Evolutionary conservation across 768 basidiomycete species (phyloP).

Genomic region (Termitomyces sp.): DNA sequence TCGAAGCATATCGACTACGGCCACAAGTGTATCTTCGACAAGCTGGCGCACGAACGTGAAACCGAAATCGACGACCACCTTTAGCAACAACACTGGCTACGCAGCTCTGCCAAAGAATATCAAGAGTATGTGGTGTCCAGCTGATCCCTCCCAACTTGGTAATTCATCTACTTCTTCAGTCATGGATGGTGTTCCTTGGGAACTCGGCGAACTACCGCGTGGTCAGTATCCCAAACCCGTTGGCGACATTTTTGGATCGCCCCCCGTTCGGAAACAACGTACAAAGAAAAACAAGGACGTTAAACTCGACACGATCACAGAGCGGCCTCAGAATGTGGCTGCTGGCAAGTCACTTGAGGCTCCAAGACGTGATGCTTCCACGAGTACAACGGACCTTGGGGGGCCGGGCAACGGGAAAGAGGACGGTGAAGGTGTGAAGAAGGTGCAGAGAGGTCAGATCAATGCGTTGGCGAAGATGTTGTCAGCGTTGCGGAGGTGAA

Average conservation of each 20-base stretch:
- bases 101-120: constrained; percentile 60
- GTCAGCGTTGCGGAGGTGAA: constrained; percentile 62
- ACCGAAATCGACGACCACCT: constrained; percentile 20
- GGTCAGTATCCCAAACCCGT: constrained; percentile 58
- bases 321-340: constrained; percentile 47
- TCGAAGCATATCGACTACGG: constrained; percentile 74
- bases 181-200: constrained; percentile 77
- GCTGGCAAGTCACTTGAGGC: constrained; percentile 42
- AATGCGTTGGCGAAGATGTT: constrained; percentile 90
- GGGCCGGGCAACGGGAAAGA: constrained; percentile 35
- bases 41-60: constrained; percentile 66
- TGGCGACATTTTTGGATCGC: constrained; percentile 61
- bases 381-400: constrained; percentile 71
- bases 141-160: constrained; percentile 4
- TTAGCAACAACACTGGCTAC: constrained; percentile 24
- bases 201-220: constrained; percentile 64
- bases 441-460: constrained; percentile 89
- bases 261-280: constrained; percentile 60
- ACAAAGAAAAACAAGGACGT: constrained; percentile 65
- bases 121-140: constrained; percentile 59
- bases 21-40: constrained; percentile 72
- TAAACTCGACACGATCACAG: constrained; percentile 71
- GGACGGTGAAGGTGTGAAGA: constrained; percentile 53
- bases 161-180: constrained; percentile 36
- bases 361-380: constrained; percentile 60